phyloP scores from a whole-genome alignment of 495 filamentous ascomycete species.

The Podospora sp. region DNA sequence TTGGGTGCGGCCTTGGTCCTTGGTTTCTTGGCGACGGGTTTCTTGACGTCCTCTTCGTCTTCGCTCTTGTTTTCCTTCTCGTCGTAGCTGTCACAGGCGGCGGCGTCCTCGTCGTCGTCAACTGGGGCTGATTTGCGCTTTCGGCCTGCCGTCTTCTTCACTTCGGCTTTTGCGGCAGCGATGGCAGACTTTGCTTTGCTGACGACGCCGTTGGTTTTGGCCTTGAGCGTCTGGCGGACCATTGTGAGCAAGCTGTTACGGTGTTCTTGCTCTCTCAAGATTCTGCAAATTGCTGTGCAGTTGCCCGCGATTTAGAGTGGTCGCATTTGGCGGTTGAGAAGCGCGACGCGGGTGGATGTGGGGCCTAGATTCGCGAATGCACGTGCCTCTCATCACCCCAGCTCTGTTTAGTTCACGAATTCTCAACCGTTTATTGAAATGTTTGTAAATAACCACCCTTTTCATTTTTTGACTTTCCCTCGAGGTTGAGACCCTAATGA shows the following conservation, averaged over 20 bases:
- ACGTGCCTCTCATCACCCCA: conserved; percentile 7
- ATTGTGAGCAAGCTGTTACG: background rate
- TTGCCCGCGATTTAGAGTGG: background rate
- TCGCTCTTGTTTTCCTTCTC: conserved; percentile 29
- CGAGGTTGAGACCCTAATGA: too few relatives aligned
- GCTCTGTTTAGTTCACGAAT: too few relatives aligned
- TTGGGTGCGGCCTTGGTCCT: conserved; percentile 50
- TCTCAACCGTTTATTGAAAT: background rate
- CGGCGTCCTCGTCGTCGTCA: conserved; percentile 26
- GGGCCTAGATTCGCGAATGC: background rate
- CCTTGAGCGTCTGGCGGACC: conserved; percentile 4
- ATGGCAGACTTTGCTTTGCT: conserved; percentile 15
- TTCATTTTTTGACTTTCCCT: too few relatives aligned
- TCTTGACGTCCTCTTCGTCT: conserved; percentile 27
- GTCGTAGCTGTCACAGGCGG: conserved; percentile 25
- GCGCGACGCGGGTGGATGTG: conserved; percentile 12
- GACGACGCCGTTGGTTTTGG: conserved; percentile 8
- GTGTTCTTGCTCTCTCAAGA: background rate
- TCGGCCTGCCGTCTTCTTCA: conserved; percentile 24
- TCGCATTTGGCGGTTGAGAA: background rate
- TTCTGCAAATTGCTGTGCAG: background rate
- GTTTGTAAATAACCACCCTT: background rate
- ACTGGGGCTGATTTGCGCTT: conserved; percentile 43
- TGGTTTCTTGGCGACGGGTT: conserved; percentile 47
- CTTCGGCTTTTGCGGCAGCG: conserved; percentile 16